A percentile compares a stretch with the other conserved stretches of the same genome.
phyloP scores from a whole-genome alignment of 345 rosid species.

The Pugionium dolabratum region DNA sequence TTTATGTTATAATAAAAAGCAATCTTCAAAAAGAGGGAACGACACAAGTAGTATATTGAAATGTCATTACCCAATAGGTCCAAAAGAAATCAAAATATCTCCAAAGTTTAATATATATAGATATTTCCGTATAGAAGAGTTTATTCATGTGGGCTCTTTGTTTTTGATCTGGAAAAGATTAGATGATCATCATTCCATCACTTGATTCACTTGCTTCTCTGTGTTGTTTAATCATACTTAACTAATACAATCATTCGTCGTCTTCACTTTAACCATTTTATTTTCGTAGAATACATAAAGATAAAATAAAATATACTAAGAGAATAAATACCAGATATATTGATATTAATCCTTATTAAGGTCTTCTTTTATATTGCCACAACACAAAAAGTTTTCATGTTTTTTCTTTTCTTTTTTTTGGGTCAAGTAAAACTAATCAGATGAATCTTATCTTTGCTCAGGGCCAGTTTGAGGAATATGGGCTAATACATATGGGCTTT shows the following conservation, averaged over 20 bases:
- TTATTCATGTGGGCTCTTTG: constrained; percentile 38
- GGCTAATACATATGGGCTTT: background rate
- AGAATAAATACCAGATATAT: background rate
- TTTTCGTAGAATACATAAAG: background rate
- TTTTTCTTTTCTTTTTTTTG: too few species aligned
- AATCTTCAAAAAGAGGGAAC: constrained; percentile 9
- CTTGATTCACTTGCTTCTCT: constrained; percentile 39
- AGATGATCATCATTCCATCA: constrained; percentile 39
- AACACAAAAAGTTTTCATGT: too few species aligned
- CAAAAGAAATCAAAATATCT: constrained; percentile 28
- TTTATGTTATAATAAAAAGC: constrained; percentile 32
- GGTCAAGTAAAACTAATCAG: background rate
- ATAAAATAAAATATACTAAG: background rate
- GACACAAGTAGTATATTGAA: constrained; percentile 18
- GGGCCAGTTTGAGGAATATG: constrained; percentile 11
- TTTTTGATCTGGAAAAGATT: constrained; percentile 40
- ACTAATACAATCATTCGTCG: constrained; percentile 19
- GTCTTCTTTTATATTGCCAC: too few species aligned
- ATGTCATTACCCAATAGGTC: constrained; percentile 36
- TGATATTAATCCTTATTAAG: background rate
- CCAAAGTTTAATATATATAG: constrained; percentile 25
- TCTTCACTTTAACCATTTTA: constrained; percentile 7
- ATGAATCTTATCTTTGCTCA: background rate
- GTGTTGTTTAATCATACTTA: constrained; percentile 30
- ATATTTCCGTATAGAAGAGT: constrained; percentile 5